Base-by-base conservation (phyloP, 768 basidiomycete genomes). In the Hortiboletus flavorubellus region DNA sequence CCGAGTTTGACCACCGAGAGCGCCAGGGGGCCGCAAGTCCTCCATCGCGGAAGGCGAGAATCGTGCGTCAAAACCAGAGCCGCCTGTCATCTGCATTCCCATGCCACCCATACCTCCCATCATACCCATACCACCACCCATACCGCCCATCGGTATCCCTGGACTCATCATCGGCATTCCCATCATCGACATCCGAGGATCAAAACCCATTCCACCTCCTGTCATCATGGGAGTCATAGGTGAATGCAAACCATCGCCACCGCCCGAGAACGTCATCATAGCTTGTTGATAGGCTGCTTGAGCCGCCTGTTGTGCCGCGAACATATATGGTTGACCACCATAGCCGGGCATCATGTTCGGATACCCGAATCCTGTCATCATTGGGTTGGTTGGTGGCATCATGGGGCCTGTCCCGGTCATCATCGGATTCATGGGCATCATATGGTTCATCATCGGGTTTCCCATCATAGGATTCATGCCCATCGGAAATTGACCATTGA, bases 201-300 rank as follows among this genome's bases (percentile, higher is more conserved):
- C 87, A 59, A 81, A 87, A 42, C 66, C 72, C 77, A 80, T 80
- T 30, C 74, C 76, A 21, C 68, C 72, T 14, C 81, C 83, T 9
- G 81, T 78, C 83, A 85, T 82, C 73, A 80, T 79, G 16, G 82
- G 83, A 49, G 78, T 77, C 58, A 81, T 66, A 42, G 75, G 73
- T 29, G 71, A 66, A 34, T 70, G 64, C 46, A 71, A 75, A n/a
- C 74, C 79, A 55, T 77, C 81, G 5, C 80, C 87, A n/a, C 88
- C 90, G n/a, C 84, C 74, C 12, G 89, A 90, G 53, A 86, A 87
- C 16, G 86, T 82, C 78, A 89, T 82, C 90, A 92, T 92, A 18
- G 90, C 89, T 66, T 91, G 89, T 66, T 92, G 91, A 71, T 93
- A 93, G 0, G 92, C 91, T 63, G 91, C 87, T 35, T 87, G 77